Evolutionary conservation across 148 eudicot genomes (phyloP).

Genomic region (Rhododendron vialii): DNA sequence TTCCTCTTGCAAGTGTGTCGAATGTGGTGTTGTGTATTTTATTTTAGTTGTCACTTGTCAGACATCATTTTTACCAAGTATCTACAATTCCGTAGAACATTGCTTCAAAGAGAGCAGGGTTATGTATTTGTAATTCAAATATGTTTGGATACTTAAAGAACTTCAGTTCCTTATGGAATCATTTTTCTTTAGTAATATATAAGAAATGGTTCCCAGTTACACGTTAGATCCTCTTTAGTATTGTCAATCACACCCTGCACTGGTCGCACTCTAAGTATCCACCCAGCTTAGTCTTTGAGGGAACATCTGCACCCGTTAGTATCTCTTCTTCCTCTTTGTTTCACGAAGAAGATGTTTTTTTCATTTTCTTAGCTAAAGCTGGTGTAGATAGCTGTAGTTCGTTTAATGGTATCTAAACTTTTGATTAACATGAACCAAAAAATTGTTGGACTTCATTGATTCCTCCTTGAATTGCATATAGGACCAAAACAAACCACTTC

Average conservation of each 20-base stretch:
- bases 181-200: not conserved
- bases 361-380: not conserved
- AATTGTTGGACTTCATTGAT: not conserved
- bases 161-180: not conserved
- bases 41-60: not conserved
- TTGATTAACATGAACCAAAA: not conserved
- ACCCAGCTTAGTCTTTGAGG: not conserved
- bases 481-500: not conserved
- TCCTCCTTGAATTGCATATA: not conserved
- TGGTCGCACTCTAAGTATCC: not conserved
- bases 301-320: not conserved
- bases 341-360: not conserved
- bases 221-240: not conserved
- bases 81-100: not conserved
- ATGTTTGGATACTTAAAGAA: not conserved
- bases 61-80: not conserved
- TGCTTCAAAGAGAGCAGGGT: not conserved
- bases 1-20: not conserved
- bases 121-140: not conserved
- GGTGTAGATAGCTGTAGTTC: not conserved
- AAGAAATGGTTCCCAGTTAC: not conserved
- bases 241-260: not conserved
- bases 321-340: not conserved
- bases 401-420: not conserved
- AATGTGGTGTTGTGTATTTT: not conserved